Evolutionary conservation across 352 stramenopile species (phyloP), one percentile per base, ranked within the genome.

Genomic region (Globisporangium mamillatum): DNA sequence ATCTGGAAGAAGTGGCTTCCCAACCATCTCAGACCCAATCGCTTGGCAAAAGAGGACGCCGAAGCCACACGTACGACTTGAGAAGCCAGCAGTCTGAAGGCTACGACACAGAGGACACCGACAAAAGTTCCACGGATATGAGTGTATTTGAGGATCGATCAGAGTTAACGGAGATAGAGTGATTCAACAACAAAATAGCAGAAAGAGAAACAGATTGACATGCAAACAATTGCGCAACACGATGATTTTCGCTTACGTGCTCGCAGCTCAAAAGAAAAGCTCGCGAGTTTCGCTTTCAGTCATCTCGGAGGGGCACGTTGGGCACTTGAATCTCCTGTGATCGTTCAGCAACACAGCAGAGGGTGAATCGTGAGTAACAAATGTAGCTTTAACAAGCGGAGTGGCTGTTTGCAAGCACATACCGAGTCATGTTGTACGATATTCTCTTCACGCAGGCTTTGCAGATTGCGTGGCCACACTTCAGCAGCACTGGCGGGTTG

Each of bases 401-500:
- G 18, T 18, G 9, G 18, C 8, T 36, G 65, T 38, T 5, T 25
- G 32, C 10, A 57, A 48, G 25, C 46, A 65, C 74, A 36, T 71
- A 90, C 85, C 85, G 76, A 27, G 81, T 90, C 80, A 90, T 89
- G 75, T 91, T 91, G 66, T 81, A 86, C 53, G 85, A 91, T 66
- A 97, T 89, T 67, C 85, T 76, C 60, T 88, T 86, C 60, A 97
- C 86, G 68, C 88, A 96, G 4, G 81, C 82, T 53, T 79, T 82
- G 69, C 88, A 94, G 46, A 97, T 93, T 1, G 90, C 88, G 65
- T 97, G 89, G 1, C 89, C 89, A 54, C 89, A 97, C 68, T 94
- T 94, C 20, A 97, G 76, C 60, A 97, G 73, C 74, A 94, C 84
- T 55, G 89, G 89, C 24, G 89, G 88, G 54, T 97, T 96, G 0